Evolutionary conservation across 768 basidiomycete genomes (phyloP), one percentile per base, ranked within the genome.

Genomic region (Phanerochaete carnosa): DNA sequence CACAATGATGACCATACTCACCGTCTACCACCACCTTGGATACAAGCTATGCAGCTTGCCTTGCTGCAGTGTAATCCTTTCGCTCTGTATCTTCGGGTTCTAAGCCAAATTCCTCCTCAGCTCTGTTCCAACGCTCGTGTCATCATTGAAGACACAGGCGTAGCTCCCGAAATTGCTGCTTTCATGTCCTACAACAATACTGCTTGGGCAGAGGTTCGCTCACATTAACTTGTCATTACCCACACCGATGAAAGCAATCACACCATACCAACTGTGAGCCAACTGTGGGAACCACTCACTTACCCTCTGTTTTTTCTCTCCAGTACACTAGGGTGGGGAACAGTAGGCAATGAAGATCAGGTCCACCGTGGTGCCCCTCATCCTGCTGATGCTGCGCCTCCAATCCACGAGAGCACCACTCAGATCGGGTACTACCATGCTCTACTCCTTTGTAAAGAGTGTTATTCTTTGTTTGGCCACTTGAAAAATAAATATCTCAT

Each of bases 261-360:
- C 13, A 16, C 53, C 1, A 70, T 76, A 26, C 55, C 71, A 0
- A 71, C 66, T 9, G 35, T 68, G 13, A 74, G 74, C 33, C 67
- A 68, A 0, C 47, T 75, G 7, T 77, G 74, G 72, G 76, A 78
- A 53, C 75, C 77, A 0, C 59, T 78, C 0, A 65, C 66, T 0
- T 77, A 77, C 60, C 76, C 77, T 1, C 62, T 77, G 0, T 59
- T 77, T 5, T 77, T 77, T 56, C 77, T 74, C 12, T 67, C 71
- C 60, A 76, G 68, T 8, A 72, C 54, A 8, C 61, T 72, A 0
- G 76, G 75, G 0, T 78, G 75, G 75, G 76, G 74, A 0, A 9
- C 72, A 2, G 15, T 37, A 5, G 60, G 28, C 35, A 37, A n/a
- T 25, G 55, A 54, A 47, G 53, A 26, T n/a, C 45, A 46, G 45